phyloP scores from a whole-genome alignment of 2,329 filamentous ascomycete genomes.

The Alternaria sp. region DNA sequence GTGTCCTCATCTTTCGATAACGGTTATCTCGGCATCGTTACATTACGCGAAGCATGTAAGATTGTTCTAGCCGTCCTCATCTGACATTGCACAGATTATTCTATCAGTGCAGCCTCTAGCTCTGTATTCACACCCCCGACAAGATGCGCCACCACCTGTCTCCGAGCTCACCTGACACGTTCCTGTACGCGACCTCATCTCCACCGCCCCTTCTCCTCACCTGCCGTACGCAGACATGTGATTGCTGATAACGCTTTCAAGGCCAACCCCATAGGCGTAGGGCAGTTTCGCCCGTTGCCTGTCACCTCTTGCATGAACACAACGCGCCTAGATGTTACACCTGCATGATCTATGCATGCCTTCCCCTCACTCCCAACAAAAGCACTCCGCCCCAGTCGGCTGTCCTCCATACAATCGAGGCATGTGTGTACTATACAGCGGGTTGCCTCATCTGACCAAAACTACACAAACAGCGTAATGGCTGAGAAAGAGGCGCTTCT shows the following conservation, averaged over 20 bases:
- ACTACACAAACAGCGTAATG: not conserved
- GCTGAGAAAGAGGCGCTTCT: not conserved
- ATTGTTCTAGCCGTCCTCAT: conserved; percentile 2
- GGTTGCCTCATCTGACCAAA: conserved; percentile 1
- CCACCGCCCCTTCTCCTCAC: not conserved
- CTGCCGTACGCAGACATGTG: not conserved
- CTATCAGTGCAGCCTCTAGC: not conserved
- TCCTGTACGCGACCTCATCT: not conserved
- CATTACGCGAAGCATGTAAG: conserved; percentile 2
- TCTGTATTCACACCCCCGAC: not conserved
- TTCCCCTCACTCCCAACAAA: conserved; percentile 25
- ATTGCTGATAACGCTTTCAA: not conserved
- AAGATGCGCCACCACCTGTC: conserved; percentile 3
- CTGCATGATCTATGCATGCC: conserved; percentile 24
- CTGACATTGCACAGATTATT: not conserved
- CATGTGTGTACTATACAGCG: conserved; percentile 2
- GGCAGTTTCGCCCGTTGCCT: not conserved
- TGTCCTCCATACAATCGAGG: conserved; percentile 9
- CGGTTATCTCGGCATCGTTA: conserved; percentile 12
- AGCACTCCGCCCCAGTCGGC: conserved; percentile 15
- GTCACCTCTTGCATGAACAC: conserved; percentile 5
- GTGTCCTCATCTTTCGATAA: not conserved
- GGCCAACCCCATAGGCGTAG: conserved; percentile 2
- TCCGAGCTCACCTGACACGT: not conserved
- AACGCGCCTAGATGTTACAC: conserved; percentile 27